Evolutionary conservation across 1,284 basidiomycete genomes (phyloP).

Genomic region (Waitea zeae): DNA sequence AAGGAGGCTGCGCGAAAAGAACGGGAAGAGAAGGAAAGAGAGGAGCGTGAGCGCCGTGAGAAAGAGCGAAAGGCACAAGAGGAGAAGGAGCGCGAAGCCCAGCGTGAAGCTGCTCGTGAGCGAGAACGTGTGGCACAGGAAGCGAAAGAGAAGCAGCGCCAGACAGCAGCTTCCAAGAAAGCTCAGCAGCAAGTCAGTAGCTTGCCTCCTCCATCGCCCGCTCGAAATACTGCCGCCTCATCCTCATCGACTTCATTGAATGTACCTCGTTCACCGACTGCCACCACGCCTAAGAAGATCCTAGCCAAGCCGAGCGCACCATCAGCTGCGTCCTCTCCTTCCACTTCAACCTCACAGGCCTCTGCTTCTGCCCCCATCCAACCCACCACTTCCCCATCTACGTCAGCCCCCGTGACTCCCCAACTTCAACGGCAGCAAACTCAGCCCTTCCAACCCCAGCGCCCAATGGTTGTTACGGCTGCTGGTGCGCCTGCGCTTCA

Average conservation of each 20-base stretch:
- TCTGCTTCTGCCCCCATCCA: slow-evolving; percentile 10
- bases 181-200: no score
- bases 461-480: no score
- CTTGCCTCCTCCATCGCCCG: no score
- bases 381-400: slow-evolving; percentile 16
- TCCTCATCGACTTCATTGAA: slow-evolving; percentile 33
- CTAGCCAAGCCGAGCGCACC: slow-evolving; percentile 19
- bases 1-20: slow-evolving; percentile 47
- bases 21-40: slow-evolving; percentile 29
- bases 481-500: no score
- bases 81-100: slow-evolving; percentile 20
- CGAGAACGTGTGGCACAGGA: slow-evolving; percentile 14
- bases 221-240: slow-evolving; percentile 28
- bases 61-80: slow-evolving; percentile 16
- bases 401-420: slow-evolving; percentile 17
- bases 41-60: neutral
- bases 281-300: slow-evolving; percentile 33
- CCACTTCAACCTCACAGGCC: slow-evolving; percentile 8
- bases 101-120: no score
- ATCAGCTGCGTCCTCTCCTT: slow-evolving; percentile 11
- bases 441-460: slow-evolving; percentile 26
- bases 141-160: slow-evolving; percentile 12
- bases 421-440: slow-evolving; percentile 17
- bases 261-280: slow-evolving; percentile 18
- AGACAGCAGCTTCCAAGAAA: slow-evolving; percentile 22